Evolutionary conservation across 2,329 filamentous ascomycete species (phyloP), one percentile per base, ranked within the genome.

Genomic region (Cordyceps militaris): DNA sequence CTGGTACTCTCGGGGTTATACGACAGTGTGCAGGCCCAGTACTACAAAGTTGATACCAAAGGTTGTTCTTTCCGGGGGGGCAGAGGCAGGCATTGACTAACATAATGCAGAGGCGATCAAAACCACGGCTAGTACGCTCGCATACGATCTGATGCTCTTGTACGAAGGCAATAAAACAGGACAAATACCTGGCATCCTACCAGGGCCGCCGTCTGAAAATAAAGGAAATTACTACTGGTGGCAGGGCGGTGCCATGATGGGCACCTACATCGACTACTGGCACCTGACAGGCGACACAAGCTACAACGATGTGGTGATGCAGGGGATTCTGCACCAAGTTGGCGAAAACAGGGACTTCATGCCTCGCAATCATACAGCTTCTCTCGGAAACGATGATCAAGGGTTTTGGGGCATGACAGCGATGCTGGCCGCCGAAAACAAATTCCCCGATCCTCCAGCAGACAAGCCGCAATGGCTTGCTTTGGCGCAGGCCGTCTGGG

Each of bases 191-290:
- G 78, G 78, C 49, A 79, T 80, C 60, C 66, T 80, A 14, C 77
- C 77, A 7, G 77, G 77, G 0, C 78, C 78, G 56, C 77, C 78
- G 3, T 38, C 58, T 9, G 58, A 60, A 8, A 43, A 49, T 21
- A 60, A 60, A 23, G 80, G 80, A 62, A 76, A 80, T 61, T 87
- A 86, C 68, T 89, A 88, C 75, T 90, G 86, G 86, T 90, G 86
- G 86, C 83, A 89, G 67, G 83, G 83, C 5, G 82, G 84, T 54
- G 82, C 84, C 14, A 76, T 90, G 72, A 87, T 87, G 78, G 83
- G 85, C 61, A 81, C 84, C 1, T 73, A 87, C 63, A 76, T 89
- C 44, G 85, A 89, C 69, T 89, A 89, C 69, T 87, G 84, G 81
- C 80, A 85, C 61, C 78, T 81, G 57, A 88, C 85, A 0, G 84